Conservation (phyloP, 2,329 filamentous ascomycete genomes). For the Hymenoscyphus albidus region DNA sequence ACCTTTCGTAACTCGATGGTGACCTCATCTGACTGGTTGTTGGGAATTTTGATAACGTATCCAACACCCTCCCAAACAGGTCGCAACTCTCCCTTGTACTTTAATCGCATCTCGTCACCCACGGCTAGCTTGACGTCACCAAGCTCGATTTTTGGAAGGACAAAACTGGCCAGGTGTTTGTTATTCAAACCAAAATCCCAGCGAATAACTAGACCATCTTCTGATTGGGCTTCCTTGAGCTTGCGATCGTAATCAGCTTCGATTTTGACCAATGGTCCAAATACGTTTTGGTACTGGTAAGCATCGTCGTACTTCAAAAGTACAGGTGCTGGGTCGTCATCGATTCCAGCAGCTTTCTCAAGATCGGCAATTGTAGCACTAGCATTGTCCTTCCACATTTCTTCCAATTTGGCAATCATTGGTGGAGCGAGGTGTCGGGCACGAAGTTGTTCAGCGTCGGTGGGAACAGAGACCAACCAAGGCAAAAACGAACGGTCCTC, state of each 20-base stretch:
- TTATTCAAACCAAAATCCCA: constrained; percentile 97
- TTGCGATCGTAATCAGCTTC: constrained; percentile 99
- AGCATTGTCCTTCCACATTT: constrained; percentile 97
- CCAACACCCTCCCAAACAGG: constrained; percentile 95
- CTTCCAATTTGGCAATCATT: constrained; percentile 93
- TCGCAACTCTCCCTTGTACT: constrained; percentile 91
- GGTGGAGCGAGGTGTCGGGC: constrained; percentile 89
- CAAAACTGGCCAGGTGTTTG: constrained; percentile 93
- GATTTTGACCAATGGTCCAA: constrained; percentile 96
- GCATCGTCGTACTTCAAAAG: constrained; percentile 93
- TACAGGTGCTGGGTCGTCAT: constrained; percentile 92
- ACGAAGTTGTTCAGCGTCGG: constrained; percentile 92
- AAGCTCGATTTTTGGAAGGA: constrained; percentile 93
- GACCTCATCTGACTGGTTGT: constrained; percentile 98
- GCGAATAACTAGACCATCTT: constrained; percentile 88
- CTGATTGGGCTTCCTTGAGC: constrained; percentile 94
- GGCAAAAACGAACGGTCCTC: constrained; percentile 92
- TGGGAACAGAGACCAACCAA: constrained; percentile 87
- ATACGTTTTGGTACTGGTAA: constrained; percentile 98
- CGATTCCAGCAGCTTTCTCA: constrained; percentile 85
- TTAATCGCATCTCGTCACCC: constrained; percentile 95
- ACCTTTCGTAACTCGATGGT: constrained; percentile 91
- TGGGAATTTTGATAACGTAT: constrained; percentile 98
- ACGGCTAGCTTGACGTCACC: constrained; percentile 97
- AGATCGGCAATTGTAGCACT: constrained; percentile 84